Percentiles rank a stretch among this genome's conserved stretches.
Conservation (phyloP, 352 stramenopile genomes). For the Phytopythium helicoides region DNA sequence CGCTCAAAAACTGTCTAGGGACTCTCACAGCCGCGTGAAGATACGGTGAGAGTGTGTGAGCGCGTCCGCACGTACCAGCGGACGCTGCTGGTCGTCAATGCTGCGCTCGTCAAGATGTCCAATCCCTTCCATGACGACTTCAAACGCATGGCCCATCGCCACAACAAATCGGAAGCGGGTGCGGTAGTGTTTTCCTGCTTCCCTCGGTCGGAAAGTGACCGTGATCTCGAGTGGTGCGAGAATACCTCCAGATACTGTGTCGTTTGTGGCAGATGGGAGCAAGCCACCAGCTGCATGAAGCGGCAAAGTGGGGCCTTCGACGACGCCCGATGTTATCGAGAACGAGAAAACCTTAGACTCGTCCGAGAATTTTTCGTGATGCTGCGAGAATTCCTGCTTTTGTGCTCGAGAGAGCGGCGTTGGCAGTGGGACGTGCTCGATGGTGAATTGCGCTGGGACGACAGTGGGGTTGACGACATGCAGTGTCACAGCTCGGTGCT, state of each 20-base stretch:
- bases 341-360: conserved; percentile 67
- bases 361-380: conserved; percentile 55
- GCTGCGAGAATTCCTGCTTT: conserved; percentile 41
- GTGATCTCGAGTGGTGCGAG: conserved; percentile 37
- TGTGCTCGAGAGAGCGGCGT: conserved; percentile 55
- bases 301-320: conserved; percentile 54
- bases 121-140: conserved; percentile 68
- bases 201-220: conserved; percentile 48
- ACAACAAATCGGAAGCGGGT: conserved; percentile 73
- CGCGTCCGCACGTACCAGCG: conserved; percentile 30
- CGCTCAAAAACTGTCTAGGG: not conserved
- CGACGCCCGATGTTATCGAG: conserved; percentile 29
- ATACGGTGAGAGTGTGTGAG: conserved; percentile 55
- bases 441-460: conserved; percentile 48
- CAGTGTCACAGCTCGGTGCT: conserved; percentile 38
- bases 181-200: conserved; percentile 40
- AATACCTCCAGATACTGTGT: conserved; percentile 11
- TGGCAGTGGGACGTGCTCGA: conserved; percentile 54
- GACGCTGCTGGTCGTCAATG: conserved; percentile 44
- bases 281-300: conserved; percentile 47
- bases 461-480: conserved; percentile 60
- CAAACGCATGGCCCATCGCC: conserved; percentile 53
- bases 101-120: conserved; percentile 58
- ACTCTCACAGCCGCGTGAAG: conserved; percentile 22
- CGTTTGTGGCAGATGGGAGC: conserved; percentile 24